Evolutionary conservation across 257 asterid species (phyloP).

Genomic region (Solanum paucissectum): DNA sequence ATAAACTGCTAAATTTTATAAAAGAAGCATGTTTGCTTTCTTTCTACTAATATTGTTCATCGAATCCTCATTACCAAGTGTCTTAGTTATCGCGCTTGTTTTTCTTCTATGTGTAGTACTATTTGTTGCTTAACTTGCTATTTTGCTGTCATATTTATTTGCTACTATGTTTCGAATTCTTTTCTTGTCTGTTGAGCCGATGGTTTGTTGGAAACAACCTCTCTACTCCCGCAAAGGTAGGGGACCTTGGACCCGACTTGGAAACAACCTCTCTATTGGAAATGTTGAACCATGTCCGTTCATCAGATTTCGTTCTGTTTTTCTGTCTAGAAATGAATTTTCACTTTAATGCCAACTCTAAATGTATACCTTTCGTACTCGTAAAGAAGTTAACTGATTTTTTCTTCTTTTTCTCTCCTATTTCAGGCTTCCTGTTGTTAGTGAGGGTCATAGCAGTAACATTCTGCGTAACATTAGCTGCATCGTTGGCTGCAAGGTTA

Average conservation of each 20-base stretch:
- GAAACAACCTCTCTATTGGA: too few relatives aligned
- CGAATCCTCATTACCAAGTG: not conserved
- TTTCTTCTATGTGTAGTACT: not conserved
- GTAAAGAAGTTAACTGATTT: not conserved
- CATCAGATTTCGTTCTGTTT: not conserved
- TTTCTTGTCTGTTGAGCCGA: not conserved
- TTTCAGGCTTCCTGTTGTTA: conserved; percentile 49
- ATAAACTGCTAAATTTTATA: not conserved
- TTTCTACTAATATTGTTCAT: too few relatives aligned
- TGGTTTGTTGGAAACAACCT: not conserved
- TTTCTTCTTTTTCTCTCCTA: not conserved
- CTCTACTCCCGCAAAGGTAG: not conserved
- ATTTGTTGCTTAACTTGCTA: not conserved
- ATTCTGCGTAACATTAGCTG: conserved; percentile 71
- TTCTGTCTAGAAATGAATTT: not conserved
- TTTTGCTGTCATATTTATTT: not conserved
- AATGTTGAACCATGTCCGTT: not conserved
- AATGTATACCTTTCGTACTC: not conserved
- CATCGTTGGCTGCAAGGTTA: conserved; percentile 69
- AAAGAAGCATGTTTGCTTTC: too few relatives aligned
- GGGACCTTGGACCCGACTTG: not conserved
- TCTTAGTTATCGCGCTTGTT: not conserved
- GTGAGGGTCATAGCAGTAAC: conserved; percentile 82
- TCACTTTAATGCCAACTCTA: not conserved
- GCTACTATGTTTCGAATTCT: not conserved